Evolutionary conservation across 192 early-diverging fungal genomes (phyloP), one percentile per base, ranked within the genome.

Genomic region (Coemansia sp.): DNA sequence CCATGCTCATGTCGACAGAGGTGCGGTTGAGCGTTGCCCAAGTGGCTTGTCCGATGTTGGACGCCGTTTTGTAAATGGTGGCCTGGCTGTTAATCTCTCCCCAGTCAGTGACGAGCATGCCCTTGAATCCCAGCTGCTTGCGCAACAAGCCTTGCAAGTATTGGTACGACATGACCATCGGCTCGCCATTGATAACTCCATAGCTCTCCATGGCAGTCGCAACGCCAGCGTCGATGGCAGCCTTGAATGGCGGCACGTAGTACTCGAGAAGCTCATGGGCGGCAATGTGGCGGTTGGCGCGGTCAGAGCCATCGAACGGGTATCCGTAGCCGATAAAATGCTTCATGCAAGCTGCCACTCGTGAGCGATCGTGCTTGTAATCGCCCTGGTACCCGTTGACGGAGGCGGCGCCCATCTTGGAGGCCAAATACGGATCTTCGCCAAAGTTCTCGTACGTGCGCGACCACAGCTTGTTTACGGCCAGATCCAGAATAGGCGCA

Each of bases 281-380:
- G 66, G 84, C 83, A 78, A 88, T 53, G 69, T 84, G 66, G 66
- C 83, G 60, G 46, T 81, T 68, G 16, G 64, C 70, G 31, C 74
- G 62, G 67, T 78, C 77, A 6, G 48, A 63, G 63, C 75, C 74
- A 59, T 83, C 81, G 41, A 85, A 85, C 27, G 88, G 85, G 10
- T 83, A 83, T 3, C 87, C 87, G 66, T 89, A 89, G 33, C 82
- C 88, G 45, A 89, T 86, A 73, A 89, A 89, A 17, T 89, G 88
- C 75, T 90, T 90, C 74, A 88, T 78, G 46, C 87, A 88, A 1
- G 85, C 87, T 1, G 87, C 89, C 0, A 90, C 84, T 4, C 86
- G 86, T 13, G 75, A 81, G 8, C 89, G 78, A 34, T 90, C 87
- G 8, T 66, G 70, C 56, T 88, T 88, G 73, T 90, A 90, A 68